These are phyloP conservation scores for Cystobasidium onofrii DNA, from an alignment of 768 basidiomycete genomes.

Conservation along the genomic window DNA sequence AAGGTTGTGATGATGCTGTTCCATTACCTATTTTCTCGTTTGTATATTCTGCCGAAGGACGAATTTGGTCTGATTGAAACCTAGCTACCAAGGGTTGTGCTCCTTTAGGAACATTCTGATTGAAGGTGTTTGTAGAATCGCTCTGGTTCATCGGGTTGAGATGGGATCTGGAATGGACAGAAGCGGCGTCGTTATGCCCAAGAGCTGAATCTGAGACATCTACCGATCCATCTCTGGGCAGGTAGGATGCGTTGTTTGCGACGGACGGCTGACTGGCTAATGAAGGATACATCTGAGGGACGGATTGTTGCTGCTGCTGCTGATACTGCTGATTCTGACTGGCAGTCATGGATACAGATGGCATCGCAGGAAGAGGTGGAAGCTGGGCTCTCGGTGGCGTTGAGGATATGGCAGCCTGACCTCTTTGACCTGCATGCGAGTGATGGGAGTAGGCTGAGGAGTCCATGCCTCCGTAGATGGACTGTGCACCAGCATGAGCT, in stretches of 20 bases:
- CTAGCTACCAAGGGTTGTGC: neutral
- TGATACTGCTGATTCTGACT: neutral
- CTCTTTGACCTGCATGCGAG: neutral
- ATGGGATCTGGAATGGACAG: neutral
- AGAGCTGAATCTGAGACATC: neutral
- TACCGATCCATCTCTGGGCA: neutral
- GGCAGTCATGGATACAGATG: neutral
- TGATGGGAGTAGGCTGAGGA: neutral
- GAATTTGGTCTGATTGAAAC: neutral
- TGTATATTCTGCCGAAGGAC: neutral
- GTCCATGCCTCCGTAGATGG: conserved; percentile 3
- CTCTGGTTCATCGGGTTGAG: neutral
- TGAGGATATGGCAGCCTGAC: neutral
- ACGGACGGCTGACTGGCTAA: neutral
- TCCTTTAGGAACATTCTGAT: neutral
- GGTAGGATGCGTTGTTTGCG: neutral
- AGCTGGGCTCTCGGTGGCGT: neutral
- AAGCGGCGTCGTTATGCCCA: neutral
- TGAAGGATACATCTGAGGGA: neutral
- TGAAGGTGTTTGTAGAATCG: neutral
- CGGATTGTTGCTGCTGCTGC: neutral
- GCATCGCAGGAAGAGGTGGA: neutral
- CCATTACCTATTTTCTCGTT: neutral
- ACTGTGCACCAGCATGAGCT: neutral
- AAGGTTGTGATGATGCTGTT: neutral